These are phyloP conservation scores for Teunomyces funiuensis DNA, from an alignment of 805 yeast species.

Conservation along the genomic window DNA sequence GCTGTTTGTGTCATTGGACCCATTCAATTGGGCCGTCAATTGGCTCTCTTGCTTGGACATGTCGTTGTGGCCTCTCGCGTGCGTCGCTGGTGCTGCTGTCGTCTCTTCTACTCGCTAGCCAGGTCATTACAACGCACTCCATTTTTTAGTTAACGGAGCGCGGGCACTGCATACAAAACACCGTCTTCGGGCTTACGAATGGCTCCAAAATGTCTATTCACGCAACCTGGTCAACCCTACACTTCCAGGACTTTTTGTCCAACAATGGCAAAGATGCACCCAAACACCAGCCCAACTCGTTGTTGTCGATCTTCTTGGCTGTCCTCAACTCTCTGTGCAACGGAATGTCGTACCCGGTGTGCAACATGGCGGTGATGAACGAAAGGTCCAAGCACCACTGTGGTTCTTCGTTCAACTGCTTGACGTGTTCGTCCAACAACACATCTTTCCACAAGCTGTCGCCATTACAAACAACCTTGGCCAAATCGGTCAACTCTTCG, in stretches of 20 bases:
- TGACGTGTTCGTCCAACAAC: slow-evolving; percentile 63
- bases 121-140: too few species aligned
- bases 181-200: neutral
- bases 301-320: slow-evolving; percentile 83
- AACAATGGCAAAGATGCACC: slow-evolving; percentile 95
- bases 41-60: neutral
- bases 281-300: slow-evolving; percentile 97
- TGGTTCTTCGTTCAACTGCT: slow-evolving; percentile 72
- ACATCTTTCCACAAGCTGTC: slow-evolving; percentile 71
- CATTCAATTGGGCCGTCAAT: slow-evolving; percentile 1
- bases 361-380: slow-evolving; percentile 85
- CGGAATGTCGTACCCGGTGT: slow-evolving; percentile 97
- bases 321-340: slow-evolving; percentile 85
- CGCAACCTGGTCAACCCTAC: slow-evolving; percentile 36
- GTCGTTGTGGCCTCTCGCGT: too few species aligned
- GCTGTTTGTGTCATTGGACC: neutral
- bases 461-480: slow-evolving; percentile 85
- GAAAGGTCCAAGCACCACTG: slow-evolving; percentile 93
- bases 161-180: neutral
- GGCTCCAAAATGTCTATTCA: neutral
- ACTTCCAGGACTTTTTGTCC: slow-evolving; percentile 67
- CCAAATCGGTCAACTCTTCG: slow-evolving; percentile 77
- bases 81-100: too few species aligned
- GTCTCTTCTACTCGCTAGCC: too few species aligned
- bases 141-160: too few species aligned